Percentiles rank a stretch among this genome's conserved stretches.
Evolutionary conservation across 1,284 basidiomycete species (phyloP).

Genomic region (Ganoderma boninense): DNA sequence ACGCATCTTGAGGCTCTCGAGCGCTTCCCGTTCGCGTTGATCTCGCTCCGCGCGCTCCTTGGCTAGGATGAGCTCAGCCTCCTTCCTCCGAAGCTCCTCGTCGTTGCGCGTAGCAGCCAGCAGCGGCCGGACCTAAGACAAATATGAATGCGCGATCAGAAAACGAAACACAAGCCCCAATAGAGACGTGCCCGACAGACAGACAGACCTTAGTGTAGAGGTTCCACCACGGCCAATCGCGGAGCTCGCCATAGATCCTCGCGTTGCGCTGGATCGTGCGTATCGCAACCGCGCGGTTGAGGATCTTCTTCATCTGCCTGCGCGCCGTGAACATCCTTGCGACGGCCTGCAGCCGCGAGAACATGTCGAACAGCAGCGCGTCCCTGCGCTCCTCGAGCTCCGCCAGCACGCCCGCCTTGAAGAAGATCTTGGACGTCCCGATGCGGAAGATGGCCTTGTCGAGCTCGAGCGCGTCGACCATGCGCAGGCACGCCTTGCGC

Average conservation of each 20-base stretch:
- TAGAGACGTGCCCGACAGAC: no score
- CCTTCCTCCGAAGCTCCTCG: conserved; percentile 90
- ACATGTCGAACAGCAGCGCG: conserved; percentile 86
- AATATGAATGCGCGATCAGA: conserved; percentile 15
- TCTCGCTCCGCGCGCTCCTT: conserved; percentile 91
- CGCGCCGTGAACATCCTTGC: conserved; percentile 89
- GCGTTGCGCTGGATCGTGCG: conserved; percentile 96
- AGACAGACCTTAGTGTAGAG: conserved; percentile 92
- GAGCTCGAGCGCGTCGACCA: conserved; percentile 91
- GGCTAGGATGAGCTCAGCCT: conserved; percentile 83
- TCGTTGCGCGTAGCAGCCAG: conserved; percentile 94
- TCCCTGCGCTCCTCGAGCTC: conserved; percentile 96
- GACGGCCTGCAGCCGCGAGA: conserved; percentile 88
- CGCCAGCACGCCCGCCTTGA: conserved; percentile 99
- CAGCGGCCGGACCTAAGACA: conserved; percentile 81
- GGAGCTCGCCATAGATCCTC: conserved; percentile 86
- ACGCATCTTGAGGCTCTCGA: conserved; percentile 82
- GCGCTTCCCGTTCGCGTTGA: conserved; percentile 77
- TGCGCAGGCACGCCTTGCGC: conserved; percentile 91
- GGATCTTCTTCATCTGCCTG: conserved; percentile 93
- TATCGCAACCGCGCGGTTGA: conserved; percentile 93
- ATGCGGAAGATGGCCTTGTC: conserved; percentile 90
- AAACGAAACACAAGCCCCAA: neutral
- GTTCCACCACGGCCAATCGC: conserved; percentile 99
- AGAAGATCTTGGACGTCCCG: conserved; percentile 98